Conservation (phyloP, 345 rosid species). For the Sapria himalayana region DNA sequence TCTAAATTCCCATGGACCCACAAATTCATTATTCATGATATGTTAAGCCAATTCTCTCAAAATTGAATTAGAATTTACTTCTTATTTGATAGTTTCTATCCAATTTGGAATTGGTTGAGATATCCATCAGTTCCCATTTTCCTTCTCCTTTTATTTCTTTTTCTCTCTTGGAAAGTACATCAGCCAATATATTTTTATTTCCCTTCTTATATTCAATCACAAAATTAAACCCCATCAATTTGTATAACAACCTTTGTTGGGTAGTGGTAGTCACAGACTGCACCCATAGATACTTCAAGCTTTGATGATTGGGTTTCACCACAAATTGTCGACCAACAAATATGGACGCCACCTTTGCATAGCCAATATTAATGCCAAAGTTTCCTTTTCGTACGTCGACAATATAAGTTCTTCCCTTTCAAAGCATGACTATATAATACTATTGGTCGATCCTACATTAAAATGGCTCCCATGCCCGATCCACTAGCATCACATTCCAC, state of each 20-base stretch:
- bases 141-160: no score
- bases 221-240: background rate
- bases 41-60: background rate
- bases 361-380: background rate
- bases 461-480: background rate
- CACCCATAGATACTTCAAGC: conserved; percentile 1
- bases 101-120: background rate
- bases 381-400: background rate
- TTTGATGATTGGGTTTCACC: background rate
- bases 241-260: background rate
- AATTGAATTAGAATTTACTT: background rate
- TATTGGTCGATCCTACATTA: background rate
- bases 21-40: background rate
- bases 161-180: background rate
- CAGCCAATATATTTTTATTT: background rate
- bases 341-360: background rate
- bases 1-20: background rate
- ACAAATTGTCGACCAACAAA: background rate
- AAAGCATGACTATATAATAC: background rate
- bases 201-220: background rate
- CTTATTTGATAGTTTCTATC: background rate
- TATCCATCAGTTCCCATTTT: no score
- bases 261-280: background rate
- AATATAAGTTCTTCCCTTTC: background rate
- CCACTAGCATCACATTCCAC: background rate